Evolutionary conservation across 495 filamentous ascomycete genomes (phyloP).

Genomic region (Penicillium dipodomyicola): DNA sequence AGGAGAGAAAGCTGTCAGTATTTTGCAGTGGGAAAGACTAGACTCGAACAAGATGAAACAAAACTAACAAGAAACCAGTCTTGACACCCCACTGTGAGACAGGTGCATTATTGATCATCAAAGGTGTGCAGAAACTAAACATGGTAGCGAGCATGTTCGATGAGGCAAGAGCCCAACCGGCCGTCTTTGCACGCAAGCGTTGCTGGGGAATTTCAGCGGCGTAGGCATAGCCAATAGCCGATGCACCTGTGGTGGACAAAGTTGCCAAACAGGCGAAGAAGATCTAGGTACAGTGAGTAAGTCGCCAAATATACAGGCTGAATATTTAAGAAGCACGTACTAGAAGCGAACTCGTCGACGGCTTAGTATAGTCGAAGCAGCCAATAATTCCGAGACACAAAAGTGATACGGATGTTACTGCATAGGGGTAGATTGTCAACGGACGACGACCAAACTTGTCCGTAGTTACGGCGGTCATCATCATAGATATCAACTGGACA

Average conservation of each 20-base stretch:
- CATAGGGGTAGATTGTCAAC: conserved; percentile 40
- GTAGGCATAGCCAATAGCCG: conserved; percentile 43
- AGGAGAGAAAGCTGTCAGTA: not conserved
- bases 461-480: conserved; percentile 31
- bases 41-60: not conserved
- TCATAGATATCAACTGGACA: conserved; percentile 40
- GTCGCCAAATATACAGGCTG: not conserved
- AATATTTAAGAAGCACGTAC: conserved; percentile 11
- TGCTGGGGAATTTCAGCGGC: conserved; percentile 40
- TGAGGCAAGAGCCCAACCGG: conserved; percentile 36
- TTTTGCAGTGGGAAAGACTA: not conserved
- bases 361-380: conserved; percentile 40
- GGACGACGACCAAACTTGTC: conserved; percentile 41
- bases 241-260: conserved; percentile 42
- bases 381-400: conserved; percentile 41
- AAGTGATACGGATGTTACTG: conserved; percentile 36
- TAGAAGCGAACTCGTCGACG: conserved; percentile 32
- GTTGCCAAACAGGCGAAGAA: conserved; percentile 38
- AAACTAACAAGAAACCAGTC: conserved; percentile 41
- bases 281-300: conserved; percentile 18
- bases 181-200: conserved; percentile 40
- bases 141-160: conserved; percentile 41
- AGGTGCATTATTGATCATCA: conserved; percentile 41
- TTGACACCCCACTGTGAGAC: conserved; percentile 39
- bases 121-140: conserved; percentile 45